These are phyloP conservation scores for Porogramme epimiltina DNA, from an alignment of 1,284 basidiomycete genomes.

Conservation along the genomic window DNA sequence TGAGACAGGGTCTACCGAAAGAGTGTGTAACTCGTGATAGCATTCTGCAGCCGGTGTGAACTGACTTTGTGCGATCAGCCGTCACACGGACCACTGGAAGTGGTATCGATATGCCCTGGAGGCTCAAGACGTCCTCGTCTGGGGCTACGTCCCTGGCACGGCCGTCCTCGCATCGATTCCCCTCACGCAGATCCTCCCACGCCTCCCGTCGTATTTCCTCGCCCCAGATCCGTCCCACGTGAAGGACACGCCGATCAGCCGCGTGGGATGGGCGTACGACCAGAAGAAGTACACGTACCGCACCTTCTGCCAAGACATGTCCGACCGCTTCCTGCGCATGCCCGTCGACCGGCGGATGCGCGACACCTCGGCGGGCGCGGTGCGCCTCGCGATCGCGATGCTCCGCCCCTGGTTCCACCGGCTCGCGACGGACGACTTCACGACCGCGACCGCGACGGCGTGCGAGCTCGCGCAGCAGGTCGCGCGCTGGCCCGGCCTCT, in stretches of 20 bases:
- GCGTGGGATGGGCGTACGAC: slow-evolving; percentile 61
- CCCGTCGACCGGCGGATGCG: slow-evolving; percentile 55
- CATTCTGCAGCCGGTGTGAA: background rate
- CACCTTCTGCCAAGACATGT: slow-evolving; percentile 70
- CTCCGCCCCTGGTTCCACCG: slow-evolving; percentile 69
- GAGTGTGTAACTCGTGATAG: slow-evolving; percentile 46
- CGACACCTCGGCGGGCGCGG: slow-evolving; percentile 66
- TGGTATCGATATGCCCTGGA: slow-evolving; percentile 75
- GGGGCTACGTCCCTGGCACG: slow-evolving; percentile 63
- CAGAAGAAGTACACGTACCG: slow-evolving; percentile 62
- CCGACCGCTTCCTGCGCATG: slow-evolving; percentile 58
- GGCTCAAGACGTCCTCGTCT: slow-evolving; percentile 72
- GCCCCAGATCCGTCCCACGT: slow-evolving; percentile 39
- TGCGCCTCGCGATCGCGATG: slow-evolving; percentile 64
- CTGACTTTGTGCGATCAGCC: slow-evolving; percentile 40
- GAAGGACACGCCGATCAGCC: slow-evolving; percentile 43
- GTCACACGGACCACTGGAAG: slow-evolving; percentile 66
- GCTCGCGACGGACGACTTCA: slow-evolving; percentile 49
- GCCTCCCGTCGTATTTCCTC: slow-evolving; percentile 72
- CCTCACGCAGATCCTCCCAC: slow-evolving; percentile 59
- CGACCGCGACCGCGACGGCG: slow-evolving; percentile 47
- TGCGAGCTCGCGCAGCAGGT: slow-evolving; percentile 58
- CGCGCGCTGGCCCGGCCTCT: slow-evolving; percentile 68
- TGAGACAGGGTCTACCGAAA: slow-evolving; percentile 49
- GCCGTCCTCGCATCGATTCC: slow-evolving; percentile 72